Evolutionary conservation across 495 filamentous ascomycete genomes (phyloP).

Genomic region (Podospora fimiseda): DNA sequence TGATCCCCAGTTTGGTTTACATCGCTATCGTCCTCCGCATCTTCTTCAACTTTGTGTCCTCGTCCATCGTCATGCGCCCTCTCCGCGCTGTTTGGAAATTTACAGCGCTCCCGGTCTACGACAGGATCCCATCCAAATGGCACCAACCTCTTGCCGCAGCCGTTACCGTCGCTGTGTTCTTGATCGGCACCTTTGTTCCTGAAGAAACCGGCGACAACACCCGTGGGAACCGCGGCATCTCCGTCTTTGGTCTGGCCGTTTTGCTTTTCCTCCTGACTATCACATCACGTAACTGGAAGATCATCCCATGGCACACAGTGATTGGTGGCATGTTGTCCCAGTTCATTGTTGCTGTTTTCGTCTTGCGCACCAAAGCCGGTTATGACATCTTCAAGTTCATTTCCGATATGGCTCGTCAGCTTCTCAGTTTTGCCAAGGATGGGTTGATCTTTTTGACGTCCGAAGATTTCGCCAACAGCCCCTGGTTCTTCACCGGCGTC

Average conservation of each 20-base stretch:
- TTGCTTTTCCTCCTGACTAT: conserved; percentile 59
- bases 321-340: conserved; percentile 80
- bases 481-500: conserved; percentile 67
- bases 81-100: conserved; percentile 59
- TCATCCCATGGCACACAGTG: conserved; percentile 80
- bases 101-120: conserved; percentile 48
- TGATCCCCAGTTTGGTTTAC: conserved; percentile 79
- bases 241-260: conserved; percentile 71
- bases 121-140: conserved; percentile 54
- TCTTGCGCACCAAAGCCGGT: conserved; percentile 68
- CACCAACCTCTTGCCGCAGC: conserved; percentile 53
- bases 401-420: conserved; percentile 56
- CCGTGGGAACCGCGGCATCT: conserved; percentile 68
- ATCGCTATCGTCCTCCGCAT: conserved; percentile 67
- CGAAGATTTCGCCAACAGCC: conserved; percentile 29
- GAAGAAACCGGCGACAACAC: conserved; percentile 68
- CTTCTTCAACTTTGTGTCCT: conserved; percentile 65
- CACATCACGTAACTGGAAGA: conserved; percentile 64
- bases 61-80: conserved; percentile 57
- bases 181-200: conserved; percentile 68
- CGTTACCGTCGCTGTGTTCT: conserved; percentile 59
- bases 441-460: conserved; percentile 68
- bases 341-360: conserved; percentile 82
- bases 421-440: conserved; percentile 64
- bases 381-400: conserved; percentile 87